A percentile compares a stretch with the other conserved stretches of the same genome.
These are phyloP conservation scores for Phytophthora gonapodyides DNA, from an alignment of 352 stramenopile genomes.

Conservation along the genomic window DNA sequence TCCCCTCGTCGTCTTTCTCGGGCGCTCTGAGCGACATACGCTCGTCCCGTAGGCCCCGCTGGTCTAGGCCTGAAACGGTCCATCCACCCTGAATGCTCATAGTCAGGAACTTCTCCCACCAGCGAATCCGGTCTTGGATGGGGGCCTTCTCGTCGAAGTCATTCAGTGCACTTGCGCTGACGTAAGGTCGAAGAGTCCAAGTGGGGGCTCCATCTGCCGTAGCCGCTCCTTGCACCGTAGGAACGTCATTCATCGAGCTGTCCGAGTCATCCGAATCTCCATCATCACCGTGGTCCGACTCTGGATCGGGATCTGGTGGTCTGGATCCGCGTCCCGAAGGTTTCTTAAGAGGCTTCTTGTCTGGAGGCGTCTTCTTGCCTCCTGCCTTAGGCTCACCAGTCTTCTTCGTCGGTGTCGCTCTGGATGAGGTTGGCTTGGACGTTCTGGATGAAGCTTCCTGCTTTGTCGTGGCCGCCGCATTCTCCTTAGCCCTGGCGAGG, in stretches of 20 bases:
- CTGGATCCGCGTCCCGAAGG: neutral
- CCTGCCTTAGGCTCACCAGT: neutral
- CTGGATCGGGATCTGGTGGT: neutral
- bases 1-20: no score
- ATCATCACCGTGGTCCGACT: neutral
- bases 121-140: neutral
- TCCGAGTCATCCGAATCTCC: neutral
- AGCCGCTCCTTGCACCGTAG: neutral
- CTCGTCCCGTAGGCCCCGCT: neutral
- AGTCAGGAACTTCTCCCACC: slow-evolving; percentile 4
- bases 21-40: neutral
- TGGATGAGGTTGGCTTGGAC: no score
- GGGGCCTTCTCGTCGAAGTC: slow-evolving; percentile 5
- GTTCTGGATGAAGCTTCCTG: no score
- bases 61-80: neutral
- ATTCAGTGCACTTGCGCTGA: neutral
- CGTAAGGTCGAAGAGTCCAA: neutral
- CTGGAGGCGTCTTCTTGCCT: neutral
- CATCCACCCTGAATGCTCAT: neutral
- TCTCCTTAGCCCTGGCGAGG: neutral
- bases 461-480: neutral
- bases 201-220: no score
- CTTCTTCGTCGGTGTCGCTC: no score
- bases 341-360: neutral
- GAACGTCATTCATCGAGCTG: neutral